Percentiles rank a stretch among this genome's conserved stretches.
These are phyloP conservation scores for Syncephalastrum sp. DNA, from an alignment of 371 early-diverging fungal genomes.

Conservation along the genomic window DNA sequence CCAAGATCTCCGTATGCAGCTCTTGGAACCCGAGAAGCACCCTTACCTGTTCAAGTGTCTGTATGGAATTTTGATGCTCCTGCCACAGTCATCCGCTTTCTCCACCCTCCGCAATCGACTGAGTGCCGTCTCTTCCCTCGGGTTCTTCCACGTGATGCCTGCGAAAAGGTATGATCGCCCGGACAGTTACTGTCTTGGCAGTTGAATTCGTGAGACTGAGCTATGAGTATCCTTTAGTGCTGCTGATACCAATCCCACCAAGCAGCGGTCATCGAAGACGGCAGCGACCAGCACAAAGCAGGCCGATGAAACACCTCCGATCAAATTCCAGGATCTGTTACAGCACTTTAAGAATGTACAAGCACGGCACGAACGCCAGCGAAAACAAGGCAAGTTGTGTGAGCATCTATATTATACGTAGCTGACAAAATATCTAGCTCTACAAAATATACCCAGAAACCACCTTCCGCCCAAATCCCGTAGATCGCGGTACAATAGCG, in stretches of 20 bases:
- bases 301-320: conserved; percentile 10
- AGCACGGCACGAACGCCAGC: conserved; percentile 52
- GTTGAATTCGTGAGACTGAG: not conserved
- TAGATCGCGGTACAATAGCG: conserved; percentile 16
- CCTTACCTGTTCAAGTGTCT: conserved; percentile 83
- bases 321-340: conserved; percentile 53
- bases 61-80: conserved; percentile 90
- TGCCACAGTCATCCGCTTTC: conserved; percentile 92
- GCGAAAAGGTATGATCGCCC: conserved; percentile 32
- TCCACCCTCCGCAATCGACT: conserved; percentile 86
- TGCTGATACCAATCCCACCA: not conserved
- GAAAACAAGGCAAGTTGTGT: conserved; percentile 29
- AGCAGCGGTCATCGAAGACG: not conserved
- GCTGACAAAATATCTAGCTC: not conserved
- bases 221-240: not conserved
- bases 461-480: conserved; percentile 5
- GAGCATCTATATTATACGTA: not conserved
- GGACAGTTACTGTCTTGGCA: no score
- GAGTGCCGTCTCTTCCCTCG: conserved; percentile 68
- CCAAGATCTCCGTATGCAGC: conserved; percentile 79
- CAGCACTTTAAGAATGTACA: conserved; percentile 60
- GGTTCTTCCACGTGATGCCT: conserved; percentile 57
- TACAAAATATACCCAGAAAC: conserved; percentile 14
- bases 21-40: conserved; percentile 84
- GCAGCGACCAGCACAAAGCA: conserved; percentile 9